These are phyloP conservation scores for Gardenia jasminoides DNA, from an alignment of 257 asterid species.

Conservation along the genomic window DNA sequence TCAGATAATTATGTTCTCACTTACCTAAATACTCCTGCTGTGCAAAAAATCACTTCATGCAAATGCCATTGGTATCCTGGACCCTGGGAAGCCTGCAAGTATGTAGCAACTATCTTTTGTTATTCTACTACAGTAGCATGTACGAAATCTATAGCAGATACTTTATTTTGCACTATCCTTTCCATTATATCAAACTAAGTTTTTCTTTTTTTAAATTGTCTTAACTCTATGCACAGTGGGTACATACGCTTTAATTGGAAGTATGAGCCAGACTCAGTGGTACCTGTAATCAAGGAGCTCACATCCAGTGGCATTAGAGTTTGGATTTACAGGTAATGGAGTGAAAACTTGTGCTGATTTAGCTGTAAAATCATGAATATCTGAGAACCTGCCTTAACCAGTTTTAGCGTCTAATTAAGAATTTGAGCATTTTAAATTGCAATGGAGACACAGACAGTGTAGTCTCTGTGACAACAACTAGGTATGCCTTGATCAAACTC, in stretches of 20 bases:
- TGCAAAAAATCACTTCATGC: conserved; percentile 27
- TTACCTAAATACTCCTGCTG: not conserved
- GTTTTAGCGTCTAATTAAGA: too few species aligned
- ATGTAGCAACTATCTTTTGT: too few species aligned
- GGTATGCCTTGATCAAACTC: conserved; percentile 47
- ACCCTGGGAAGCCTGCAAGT: too few species aligned
- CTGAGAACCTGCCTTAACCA: too few species aligned
- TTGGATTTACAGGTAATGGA: conserved; percentile 28
- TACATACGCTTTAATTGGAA: not conserved
- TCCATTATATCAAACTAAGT: not conserved
- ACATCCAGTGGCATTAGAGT: conserved; percentile 27
- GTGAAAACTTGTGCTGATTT: not conserved
- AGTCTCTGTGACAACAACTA: conserved; percentile 30
- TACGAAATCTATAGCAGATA: too few species aligned
- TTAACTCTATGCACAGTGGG: too few species aligned
- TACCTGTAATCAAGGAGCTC: conserved; percentile 26
- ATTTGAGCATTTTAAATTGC: not conserved
- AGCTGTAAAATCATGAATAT: too few species aligned
- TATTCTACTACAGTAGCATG: too few species aligned
- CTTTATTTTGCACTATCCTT: too few species aligned
- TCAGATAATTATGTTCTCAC: not conserved
- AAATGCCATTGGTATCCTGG: not conserved
- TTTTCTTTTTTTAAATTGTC: too few species aligned
- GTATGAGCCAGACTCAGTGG: conserved; percentile 19
- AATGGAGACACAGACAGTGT: conserved; percentile 20